phyloP scores from a whole-genome alignment of 768 basidiomycete species.

The Tylopilus plumbeoviolaceoides region DNA sequence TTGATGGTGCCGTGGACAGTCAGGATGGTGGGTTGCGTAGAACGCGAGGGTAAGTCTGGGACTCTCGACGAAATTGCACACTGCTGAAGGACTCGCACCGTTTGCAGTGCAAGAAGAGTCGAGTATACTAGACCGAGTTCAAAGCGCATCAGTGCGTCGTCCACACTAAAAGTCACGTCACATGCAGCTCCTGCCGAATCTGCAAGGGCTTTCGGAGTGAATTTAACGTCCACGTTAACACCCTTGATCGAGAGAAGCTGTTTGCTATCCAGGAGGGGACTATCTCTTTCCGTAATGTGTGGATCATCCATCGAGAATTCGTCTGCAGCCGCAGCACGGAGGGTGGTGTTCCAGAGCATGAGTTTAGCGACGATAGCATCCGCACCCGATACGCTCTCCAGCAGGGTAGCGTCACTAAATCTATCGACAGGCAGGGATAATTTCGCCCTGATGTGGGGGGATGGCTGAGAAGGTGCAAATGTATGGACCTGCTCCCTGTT shows the following conservation, averaged over 20 bases:
- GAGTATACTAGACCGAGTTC: slow-evolving; percentile 70
- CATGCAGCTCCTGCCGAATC: slow-evolving; percentile 26
- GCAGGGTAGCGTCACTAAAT: slow-evolving; percentile 40
- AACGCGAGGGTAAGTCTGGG: slow-evolving; percentile 17
- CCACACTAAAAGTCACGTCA: slow-evolving; percentile 46
- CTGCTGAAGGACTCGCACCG: slow-evolving; percentile 39
- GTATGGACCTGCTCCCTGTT: slow-evolving; percentile 14
- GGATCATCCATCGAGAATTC: slow-evolving; percentile 67
- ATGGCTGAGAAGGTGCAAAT: slow-evolving; percentile 23
- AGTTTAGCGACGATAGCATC: slow-evolving; percentile 42
- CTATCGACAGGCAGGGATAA: slow-evolving; percentile 53
- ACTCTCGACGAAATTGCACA: slow-evolving; percentile 15
- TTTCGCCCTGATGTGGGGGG: slow-evolving; percentile 46
- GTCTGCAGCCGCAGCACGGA: slow-evolving; percentile 65
- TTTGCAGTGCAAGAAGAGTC: slow-evolving; percentile 55
- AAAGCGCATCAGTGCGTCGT: slow-evolving; percentile 49
- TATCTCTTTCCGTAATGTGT: slow-evolving; percentile 50
- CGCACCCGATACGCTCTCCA: slow-evolving; percentile 38
- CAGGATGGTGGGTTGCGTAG: slow-evolving; percentile 12
- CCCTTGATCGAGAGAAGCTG: slow-evolving; percentile 42
- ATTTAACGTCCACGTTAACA: slow-evolving; percentile 26
- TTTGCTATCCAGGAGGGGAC: slow-evolving; percentile 37
- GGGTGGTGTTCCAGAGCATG: slow-evolving; percentile 42
- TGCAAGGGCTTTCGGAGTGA: slow-evolving; percentile 9
- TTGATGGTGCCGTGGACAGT: slow-evolving; percentile 35